These are phyloP conservation scores for Chondrus crispus DNA, from an alignment of 23 red algal species.

Conservation along the genomic window DNA sequence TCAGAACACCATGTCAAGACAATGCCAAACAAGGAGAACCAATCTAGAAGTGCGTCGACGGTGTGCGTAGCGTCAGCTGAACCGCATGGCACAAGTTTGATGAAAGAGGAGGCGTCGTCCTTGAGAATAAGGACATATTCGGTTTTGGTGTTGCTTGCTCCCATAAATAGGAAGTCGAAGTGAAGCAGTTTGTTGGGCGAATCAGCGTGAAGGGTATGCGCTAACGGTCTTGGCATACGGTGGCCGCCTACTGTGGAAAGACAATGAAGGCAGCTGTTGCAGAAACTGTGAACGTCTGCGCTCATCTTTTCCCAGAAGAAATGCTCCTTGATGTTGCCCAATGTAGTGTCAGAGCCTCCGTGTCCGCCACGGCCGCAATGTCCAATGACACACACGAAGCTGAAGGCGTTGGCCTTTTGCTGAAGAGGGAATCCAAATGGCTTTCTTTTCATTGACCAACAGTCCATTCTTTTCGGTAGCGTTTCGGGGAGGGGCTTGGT, in stretches of 20 bases:
- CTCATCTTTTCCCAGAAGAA: neutral
- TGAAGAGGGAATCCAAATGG: neutral
- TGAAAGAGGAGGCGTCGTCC: slow-evolving; percentile 1
- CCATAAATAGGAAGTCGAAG: slow-evolving; percentile 16
- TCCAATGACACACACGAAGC: neutral
- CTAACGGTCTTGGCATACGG: neutral
- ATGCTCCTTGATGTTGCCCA: neutral
- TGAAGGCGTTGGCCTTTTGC: neutral
- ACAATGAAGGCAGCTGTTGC: neutral
- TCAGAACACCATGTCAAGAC: neutral
- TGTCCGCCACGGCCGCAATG: neutral
- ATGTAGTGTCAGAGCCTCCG: neutral
- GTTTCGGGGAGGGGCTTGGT: no score
- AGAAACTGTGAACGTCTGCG: neutral
- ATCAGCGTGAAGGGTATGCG: neutral
- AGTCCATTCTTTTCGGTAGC: no score
- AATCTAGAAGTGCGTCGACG: neutral
- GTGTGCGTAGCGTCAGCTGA: neutral
- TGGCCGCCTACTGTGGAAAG: neutral
- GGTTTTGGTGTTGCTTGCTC: neutral
- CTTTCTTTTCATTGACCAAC: neutral
- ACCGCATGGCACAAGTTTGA: neutral
- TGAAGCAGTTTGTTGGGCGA: neutral
- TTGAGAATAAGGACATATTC: slow-evolving; percentile 10
- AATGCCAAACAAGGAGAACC: neutral